phyloP scores from a whole-genome alignment of 1,284 basidiomycete species.

The Heterobasidion parviporum region DNA sequence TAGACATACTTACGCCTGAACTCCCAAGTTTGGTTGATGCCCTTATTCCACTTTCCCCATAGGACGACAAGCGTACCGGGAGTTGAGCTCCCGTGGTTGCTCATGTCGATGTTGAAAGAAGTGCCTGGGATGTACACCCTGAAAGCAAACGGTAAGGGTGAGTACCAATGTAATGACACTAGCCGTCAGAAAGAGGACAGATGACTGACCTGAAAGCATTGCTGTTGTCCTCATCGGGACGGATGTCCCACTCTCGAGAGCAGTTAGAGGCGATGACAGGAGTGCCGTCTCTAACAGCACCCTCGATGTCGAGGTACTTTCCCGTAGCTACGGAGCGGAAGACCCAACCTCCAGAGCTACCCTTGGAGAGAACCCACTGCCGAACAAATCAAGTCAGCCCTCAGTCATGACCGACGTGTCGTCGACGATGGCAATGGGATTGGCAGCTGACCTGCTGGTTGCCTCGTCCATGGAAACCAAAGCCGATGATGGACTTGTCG shows the following conservation, averaged over 20 bases:
- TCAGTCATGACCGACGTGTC: background rate
- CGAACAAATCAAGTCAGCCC: background rate
- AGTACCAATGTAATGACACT: background rate
- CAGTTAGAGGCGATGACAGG: background rate
- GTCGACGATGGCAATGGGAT: background rate
- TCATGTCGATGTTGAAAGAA: background rate
- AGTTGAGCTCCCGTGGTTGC: background rate
- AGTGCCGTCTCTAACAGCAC: background rate
- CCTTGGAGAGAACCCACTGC: background rate
- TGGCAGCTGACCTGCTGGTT: background rate
- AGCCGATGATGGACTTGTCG: background rate
- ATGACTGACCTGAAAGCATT: background rate
- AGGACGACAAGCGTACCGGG: background rate
- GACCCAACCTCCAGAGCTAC: background rate
- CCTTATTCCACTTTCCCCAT: constrained; percentile 3
- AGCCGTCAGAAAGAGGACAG: background rate
- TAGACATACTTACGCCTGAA: constrained; percentile 2
- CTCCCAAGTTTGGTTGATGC: constrained; percentile 25
- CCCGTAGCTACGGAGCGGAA: background rate
- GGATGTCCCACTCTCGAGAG: background rate
- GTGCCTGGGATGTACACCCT: background rate
- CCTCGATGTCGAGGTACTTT: background rate
- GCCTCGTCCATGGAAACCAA: background rate
- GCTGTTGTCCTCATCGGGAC: background rate
- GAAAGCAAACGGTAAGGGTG: background rate